These are phyloP conservation scores for Coniferiporia sulphurascens DNA, from an alignment of 1,284 basidiomycete genomes.

Conservation along the genomic window DNA sequence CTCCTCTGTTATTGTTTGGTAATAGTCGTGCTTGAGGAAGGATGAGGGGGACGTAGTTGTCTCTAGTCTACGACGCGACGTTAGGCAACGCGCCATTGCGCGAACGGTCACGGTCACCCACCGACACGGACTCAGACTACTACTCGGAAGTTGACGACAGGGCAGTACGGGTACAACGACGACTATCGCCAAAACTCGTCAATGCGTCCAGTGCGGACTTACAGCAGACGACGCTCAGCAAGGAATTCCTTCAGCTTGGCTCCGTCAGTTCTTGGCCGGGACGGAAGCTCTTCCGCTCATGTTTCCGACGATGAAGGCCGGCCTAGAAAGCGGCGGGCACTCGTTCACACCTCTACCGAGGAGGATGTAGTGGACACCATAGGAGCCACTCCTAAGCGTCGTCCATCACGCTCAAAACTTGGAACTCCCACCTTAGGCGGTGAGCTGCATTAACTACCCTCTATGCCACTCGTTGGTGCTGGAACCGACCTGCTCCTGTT, in stretches of 20 bases:
- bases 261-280: neutral
- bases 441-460: neutral
- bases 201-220: constrained; percentile 4
- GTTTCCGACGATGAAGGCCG: constrained; percentile 1
- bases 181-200: neutral
- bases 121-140: neutral
- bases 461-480: neutral
- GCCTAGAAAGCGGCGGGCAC: constrained; percentile 7
- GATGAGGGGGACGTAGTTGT: neutral
- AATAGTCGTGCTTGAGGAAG: neutral
- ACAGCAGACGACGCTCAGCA: constrained; percentile 9
- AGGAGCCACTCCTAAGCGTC: neutral
- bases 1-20: too few relatives aligned
- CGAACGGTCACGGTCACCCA: neutral
- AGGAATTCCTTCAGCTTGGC: neutral
- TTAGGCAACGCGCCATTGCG: neutral
- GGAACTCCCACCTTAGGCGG: neutral
- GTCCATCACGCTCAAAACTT: neutral
- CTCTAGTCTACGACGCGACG: neutral
- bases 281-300: neutral
- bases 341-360: neutral
- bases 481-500: neutral
- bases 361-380: neutral
- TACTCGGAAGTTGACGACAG: too few relatives aligned
- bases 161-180: too few relatives aligned